Evolutionary conservation across 257 asterid genomes (phyloP), one percentile per base, ranked within the genome.

Genomic region (Penstemon barbatus): DNA sequence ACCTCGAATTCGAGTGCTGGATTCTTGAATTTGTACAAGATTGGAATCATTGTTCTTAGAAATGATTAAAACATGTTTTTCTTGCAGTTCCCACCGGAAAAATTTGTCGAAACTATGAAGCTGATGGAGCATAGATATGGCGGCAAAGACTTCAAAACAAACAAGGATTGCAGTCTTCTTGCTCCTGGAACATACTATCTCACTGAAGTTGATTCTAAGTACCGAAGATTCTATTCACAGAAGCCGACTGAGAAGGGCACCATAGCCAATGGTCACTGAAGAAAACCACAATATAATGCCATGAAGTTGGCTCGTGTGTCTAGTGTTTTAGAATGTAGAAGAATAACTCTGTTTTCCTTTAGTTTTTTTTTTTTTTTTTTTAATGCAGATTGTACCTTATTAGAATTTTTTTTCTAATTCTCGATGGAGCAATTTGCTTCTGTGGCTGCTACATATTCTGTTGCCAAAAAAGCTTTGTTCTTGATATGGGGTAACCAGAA

Each of bases 61-160:
- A 53, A 48, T 38, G 51, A 53, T 33, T 49, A 42, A 43, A 46
- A 63, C 44, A 25, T 36, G 19, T 61, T 9, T 66, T 8, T 66
- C 37, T 58, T 60, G 80, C 96, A 93, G 99, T 76, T 81, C 59
- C 77, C 85, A 43, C 99, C 99, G 0, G 96, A 87, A 71, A 86
- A 94, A 80, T 94, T 94, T 19, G 89, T 86, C 62, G 93, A 91
- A 49, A 78, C 69, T 13, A 83, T 94, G 99, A 82, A 91, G 76
- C 63, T 94, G 71, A 94, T 94, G 99, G 97, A 94, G 95, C 93
- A 88, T 60, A 88, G 97, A 68, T 94, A 94, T 50, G 99, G 99
- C 39, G 90, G 84, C 65, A 94, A 94, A 73, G 95, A 84, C 83
- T 88, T 85, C 4, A 79, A 84, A 57, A 91, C 97, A 1, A 87